Percentiles rank a stretch among this genome's conserved stretches.
These are phyloP conservation scores for Sphenostylis stenocarpa DNA, from an alignment of 306 rosid species.

Conservation along the genomic window DNA sequence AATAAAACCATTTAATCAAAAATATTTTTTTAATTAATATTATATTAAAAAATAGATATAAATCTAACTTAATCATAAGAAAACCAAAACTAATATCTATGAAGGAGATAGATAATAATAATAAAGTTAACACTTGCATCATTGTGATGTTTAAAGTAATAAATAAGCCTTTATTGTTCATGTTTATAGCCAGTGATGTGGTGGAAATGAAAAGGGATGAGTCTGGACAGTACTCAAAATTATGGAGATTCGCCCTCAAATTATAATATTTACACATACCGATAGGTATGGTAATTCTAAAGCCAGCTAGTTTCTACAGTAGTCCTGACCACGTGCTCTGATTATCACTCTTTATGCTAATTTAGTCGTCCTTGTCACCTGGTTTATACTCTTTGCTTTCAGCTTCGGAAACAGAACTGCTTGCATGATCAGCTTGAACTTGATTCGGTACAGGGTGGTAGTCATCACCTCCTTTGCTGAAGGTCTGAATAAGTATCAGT, in stretches of 20 bases:
- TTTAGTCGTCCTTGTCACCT: conserved; percentile 82
- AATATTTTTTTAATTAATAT: too few relatives aligned
- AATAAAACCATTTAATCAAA: too few relatives aligned
- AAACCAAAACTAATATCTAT: background rate
- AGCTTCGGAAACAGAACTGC: conserved; percentile 50
- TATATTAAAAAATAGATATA: too few relatives aligned
- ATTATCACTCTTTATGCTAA: conserved; percentile 24
- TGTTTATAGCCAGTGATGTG: background rate
- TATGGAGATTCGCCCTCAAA: conserved; percentile 23
- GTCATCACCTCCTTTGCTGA: conserved; percentile 53
- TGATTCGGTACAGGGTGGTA: conserved; percentile 50
- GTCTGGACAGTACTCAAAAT: conserved; percentile 24
- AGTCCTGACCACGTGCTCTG: background rate
- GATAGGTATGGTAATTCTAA: conserved; percentile 33
- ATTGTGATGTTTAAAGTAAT: background rate
- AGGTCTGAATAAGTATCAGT: conserved; percentile 49
- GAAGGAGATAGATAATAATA: background rate
- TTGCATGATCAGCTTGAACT: conserved; percentile 45
- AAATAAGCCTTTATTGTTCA: background rate
- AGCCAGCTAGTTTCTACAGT: conserved; percentile 24
- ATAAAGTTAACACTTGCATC: conserved; percentile 10
- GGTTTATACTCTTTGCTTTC: conserved; percentile 52
- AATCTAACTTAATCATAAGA: too few relatives aligned
- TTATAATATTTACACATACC: conserved; percentile 40
- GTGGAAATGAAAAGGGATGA: conserved; percentile 13